Evolutionary conservation across 768 basidiomycete genomes (phyloP).

Genomic region (Neoboletus magnificus): DNA sequence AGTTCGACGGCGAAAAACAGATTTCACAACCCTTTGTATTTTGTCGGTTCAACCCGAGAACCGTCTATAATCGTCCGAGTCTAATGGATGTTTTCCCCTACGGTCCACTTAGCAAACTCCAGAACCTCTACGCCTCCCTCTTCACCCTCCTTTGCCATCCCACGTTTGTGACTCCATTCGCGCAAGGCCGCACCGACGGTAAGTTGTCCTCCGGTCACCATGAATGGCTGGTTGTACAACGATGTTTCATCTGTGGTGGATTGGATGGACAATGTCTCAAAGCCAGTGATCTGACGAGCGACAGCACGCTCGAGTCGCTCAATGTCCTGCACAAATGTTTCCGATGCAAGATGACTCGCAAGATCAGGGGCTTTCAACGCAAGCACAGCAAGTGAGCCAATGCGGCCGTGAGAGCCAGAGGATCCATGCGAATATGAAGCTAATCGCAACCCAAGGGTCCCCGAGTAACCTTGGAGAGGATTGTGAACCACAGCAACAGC

Average conservation of each 20-base stretch:
- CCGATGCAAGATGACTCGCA: constrained; percentile 40
- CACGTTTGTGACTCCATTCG: constrained; percentile 53
- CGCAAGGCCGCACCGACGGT: constrained; percentile 37
- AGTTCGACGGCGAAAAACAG: rapidly evolving
- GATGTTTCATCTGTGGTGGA: constrained; percentile 44
- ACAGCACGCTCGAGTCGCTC: constrained; percentile 66
- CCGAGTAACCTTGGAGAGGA: constrained; percentile 34
- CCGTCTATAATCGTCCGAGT: background rate
- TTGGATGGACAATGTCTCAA: constrained; percentile 60
- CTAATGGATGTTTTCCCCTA: constrained; percentile 42
- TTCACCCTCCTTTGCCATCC: constrained; percentile 35
- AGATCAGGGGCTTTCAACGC: constrained; percentile 50
- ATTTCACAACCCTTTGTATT: background rate
- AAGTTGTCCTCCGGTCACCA: constrained; percentile 62
- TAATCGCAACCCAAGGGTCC: constrained; percentile 44
- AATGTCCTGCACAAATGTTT: constrained; percentile 54
- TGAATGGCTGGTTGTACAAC: constrained; percentile 71
- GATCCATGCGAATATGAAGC: constrained; percentile 61
- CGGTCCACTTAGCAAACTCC: constrained; percentile 66
- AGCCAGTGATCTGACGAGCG: constrained; percentile 83
- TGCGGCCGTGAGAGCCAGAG: constrained; percentile 52
- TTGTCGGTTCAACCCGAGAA: background rate
- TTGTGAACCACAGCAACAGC: constrained; percentile 43
- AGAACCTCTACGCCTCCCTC: constrained; percentile 35
- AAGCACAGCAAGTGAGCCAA: constrained; percentile 57